Base-by-base conservation (phyloP, 331 rosid species). In the Quercus lobata region DNA sequence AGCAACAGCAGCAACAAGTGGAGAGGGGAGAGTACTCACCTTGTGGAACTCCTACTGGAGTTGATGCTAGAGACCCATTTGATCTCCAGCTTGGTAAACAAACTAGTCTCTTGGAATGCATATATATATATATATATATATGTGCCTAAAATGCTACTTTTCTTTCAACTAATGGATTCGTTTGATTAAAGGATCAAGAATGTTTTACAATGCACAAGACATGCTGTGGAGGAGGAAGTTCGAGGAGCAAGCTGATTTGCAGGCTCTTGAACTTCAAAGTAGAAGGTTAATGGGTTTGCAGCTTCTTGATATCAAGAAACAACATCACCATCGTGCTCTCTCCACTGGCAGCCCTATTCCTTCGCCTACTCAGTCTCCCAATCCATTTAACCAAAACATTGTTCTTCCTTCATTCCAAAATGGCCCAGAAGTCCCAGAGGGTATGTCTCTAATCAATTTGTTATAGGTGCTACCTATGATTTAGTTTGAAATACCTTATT, bases 1-100 rank as follows among this genome's bases (percentile, higher is more conserved):
- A 91, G 88, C 95, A 88, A 76, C 97, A 89, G 71, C 83, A 87
- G 82, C 89, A 84, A 71, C 94, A 90, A 79, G 84, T 86, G 46
- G 99, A 95, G 25, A 88, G 97, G 76, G 98, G 97, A 14, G 99
- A 93, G 55, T 93, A 87, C 83, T 93, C 97, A 1, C 94, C 97
- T 6, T 95, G 97, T 85, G 97, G 96, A 1, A 92, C 98, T 75
- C 98, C 98, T 15, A 83, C 97, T 71, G 99, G 98, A 22, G 81
- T 87, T 19, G 99, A 93, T 82, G 85, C 92, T 14, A 88, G 97
- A 81, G 99, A 93, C 72, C 94, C 90, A n/a, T 90, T 34, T 63
- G 99, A 96, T 90, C 88, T 91, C 75, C 97, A 90, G 83, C 90
- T 87, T 56, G 99, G 99, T 95, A 84, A 71, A 84, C 74, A 44